These are phyloP conservation scores for Eutrema japonicum DNA, from an alignment of 345 rosid species.

Conservation along the genomic window DNA sequence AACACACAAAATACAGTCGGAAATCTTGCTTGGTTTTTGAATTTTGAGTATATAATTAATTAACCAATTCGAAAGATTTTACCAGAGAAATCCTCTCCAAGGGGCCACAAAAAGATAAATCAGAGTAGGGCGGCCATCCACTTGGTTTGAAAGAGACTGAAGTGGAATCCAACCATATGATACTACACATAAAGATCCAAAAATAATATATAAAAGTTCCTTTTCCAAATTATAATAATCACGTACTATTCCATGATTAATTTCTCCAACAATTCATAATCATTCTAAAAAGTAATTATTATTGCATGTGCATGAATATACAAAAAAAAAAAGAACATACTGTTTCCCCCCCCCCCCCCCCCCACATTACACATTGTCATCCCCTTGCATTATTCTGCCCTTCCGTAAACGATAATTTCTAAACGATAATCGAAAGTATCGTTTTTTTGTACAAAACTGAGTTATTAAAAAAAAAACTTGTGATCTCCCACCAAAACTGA, in stretches of 20 bases:
- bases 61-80: not conserved
- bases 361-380: not conserved
- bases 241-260: not conserved
- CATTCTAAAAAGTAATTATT: not conserved
- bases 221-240: not conserved
- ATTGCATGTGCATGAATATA: constrained; percentile 36
- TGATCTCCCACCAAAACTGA: not conserved
- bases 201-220: not conserved
- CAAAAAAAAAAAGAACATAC: not conserved
- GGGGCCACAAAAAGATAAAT: not conserved
- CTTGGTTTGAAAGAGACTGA: constrained; percentile 56
- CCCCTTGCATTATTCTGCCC: not conserved
- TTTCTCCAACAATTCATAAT: constrained; percentile 10
- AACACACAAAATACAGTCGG: no score
- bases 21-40: no score
- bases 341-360: not conserved
- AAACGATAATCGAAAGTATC: not conserved
- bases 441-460: not conserved
- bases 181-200: constrained; percentile 30
- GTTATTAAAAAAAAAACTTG: not conserved
- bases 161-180: constrained; percentile 58
- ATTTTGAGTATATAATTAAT: not conserved
- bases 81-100: not conserved
- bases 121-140: constrained; percentile 36
- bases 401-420: not conserved